Conservation (phyloP, 495 filamentous ascomycete genomes). For the Tuber calosporum region DNA sequence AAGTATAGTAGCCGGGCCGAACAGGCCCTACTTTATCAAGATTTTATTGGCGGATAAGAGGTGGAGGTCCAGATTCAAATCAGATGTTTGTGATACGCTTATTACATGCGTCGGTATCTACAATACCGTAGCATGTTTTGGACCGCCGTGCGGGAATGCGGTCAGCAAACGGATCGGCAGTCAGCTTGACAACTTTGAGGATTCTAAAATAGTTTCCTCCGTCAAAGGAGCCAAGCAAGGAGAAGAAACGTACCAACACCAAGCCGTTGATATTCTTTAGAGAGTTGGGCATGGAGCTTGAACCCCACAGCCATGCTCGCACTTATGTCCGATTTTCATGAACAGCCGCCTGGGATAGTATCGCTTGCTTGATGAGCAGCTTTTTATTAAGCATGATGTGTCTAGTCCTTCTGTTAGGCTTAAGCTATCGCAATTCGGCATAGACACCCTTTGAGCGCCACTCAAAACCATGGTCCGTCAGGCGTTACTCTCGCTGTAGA, state of each 20-base stretch:
- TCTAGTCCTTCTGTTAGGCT: background rate
- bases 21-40: background rate
- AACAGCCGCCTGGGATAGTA: background rate
- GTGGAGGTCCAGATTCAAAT: background rate
- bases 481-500: background rate
- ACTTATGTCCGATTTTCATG: background rate
- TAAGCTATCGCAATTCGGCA: background rate
- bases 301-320: background rate
- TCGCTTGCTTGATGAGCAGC: background rate
- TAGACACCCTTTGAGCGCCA: background rate
- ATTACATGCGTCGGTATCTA: background rate
- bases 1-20: background rate
- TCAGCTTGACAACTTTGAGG: background rate
- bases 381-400: background rate
- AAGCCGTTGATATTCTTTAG: background rate
- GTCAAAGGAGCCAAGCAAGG: background rate
- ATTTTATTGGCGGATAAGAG: background rate
- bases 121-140: background rate
- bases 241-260: background rate
- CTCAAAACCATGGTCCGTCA: background rate
- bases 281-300: background rate
- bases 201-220: background rate
- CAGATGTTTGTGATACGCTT: background rate
- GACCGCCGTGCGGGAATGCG: background rate
- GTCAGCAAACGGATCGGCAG: background rate